phyloP scores from a whole-genome alignment of 1,284 basidiomycete species.

The Ganoderma multipileum region DNA sequence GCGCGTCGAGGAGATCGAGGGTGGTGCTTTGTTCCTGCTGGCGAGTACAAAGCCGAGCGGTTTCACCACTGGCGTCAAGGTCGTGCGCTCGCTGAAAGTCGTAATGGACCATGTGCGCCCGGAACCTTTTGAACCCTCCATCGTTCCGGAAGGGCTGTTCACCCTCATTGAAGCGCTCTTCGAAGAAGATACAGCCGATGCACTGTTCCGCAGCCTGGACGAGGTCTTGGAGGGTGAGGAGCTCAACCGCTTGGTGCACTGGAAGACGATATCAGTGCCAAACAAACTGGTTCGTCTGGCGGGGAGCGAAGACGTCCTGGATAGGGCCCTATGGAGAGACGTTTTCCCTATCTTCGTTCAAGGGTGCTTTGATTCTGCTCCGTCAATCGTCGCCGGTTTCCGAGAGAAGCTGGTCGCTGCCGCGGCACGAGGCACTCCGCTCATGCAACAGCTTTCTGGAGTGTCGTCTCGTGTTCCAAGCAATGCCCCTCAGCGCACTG shows the following conservation, averaged over 20 bases:
- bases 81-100: slow-evolving; percentile 56
- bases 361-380: slow-evolving; percentile 54
- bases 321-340: slow-evolving; percentile 75
- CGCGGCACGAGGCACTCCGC: slow-evolving; percentile 69
- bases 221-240: slow-evolving; percentile 69
- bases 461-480: slow-evolving; percentile 58
- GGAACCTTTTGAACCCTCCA: slow-evolving; percentile 40
- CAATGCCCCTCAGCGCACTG: slow-evolving; percentile 49
- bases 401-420: slow-evolving; percentile 72
- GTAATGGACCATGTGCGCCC: slow-evolving; percentile 46
- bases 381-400: slow-evolving; percentile 54
- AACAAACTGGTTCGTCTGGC: slow-evolving; percentile 69
- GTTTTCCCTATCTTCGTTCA: slow-evolving; percentile 71
- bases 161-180: slow-evolving; percentile 57
- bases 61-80: slow-evolving; percentile 64
- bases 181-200: slow-evolving; percentile 33
- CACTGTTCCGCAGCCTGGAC: slow-evolving; percentile 66
- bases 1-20: slow-evolving; percentile 69
- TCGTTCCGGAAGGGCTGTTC: slow-evolving; percentile 48
- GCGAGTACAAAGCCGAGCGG: slow-evolving; percentile 62
- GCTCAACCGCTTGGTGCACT: slow-evolving; percentile 64
- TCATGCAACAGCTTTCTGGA: slow-evolving; percentile 72
- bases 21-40: slow-evolving; percentile 82
- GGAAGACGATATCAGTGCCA: slow-evolving; percentile 58
- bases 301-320: slow-evolving; percentile 68